A percentile compares a stretch with the other conserved stretches of the same genome.
phyloP scores from a whole-genome alignment of 2,329 filamentous ascomycete genomes.

The Rutstroemia sydowiana region DNA sequence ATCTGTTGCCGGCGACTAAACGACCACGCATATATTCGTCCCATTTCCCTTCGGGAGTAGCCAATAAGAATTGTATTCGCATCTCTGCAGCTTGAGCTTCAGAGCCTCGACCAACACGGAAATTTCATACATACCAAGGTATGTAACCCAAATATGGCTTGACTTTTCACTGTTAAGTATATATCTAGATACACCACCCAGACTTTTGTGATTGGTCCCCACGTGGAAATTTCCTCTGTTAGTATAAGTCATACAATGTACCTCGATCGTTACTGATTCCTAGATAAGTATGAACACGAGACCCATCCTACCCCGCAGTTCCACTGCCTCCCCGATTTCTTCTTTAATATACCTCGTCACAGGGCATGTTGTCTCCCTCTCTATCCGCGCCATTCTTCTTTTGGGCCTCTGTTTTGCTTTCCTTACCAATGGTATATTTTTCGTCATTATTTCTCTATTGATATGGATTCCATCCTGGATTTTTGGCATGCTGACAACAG shows the following conservation, averaged over 20 bases:
- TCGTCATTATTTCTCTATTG: background rate
- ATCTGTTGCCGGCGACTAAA: too few species aligned
- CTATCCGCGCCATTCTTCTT: background rate
- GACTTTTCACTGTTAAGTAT: too few species aligned
- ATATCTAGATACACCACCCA: too few species aligned
- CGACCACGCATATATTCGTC: too few species aligned
- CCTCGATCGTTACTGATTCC: background rate
- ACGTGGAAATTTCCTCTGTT: background rate
- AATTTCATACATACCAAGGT: too few species aligned
- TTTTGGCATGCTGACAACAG: background rate
- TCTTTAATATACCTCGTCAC: background rate
- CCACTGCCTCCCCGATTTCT: background rate
- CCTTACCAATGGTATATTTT: background rate
- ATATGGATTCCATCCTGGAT: slow-evolving; percentile 2
- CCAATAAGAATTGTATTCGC: too few species aligned
- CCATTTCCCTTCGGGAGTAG: too few species aligned
- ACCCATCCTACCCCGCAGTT: background rate
- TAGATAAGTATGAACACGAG: background rate
- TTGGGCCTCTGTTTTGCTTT: background rate
- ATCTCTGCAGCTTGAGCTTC: too few species aligned
- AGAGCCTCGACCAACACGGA: too few species aligned
- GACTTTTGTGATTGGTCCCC: too few species aligned
- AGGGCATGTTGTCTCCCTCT: background rate
- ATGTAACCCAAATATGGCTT: too few species aligned
- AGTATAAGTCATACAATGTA: background rate